phyloP scores from a whole-genome alignment of 495 filamentous ascomycete species.

The Platismatia glauca region DNA sequence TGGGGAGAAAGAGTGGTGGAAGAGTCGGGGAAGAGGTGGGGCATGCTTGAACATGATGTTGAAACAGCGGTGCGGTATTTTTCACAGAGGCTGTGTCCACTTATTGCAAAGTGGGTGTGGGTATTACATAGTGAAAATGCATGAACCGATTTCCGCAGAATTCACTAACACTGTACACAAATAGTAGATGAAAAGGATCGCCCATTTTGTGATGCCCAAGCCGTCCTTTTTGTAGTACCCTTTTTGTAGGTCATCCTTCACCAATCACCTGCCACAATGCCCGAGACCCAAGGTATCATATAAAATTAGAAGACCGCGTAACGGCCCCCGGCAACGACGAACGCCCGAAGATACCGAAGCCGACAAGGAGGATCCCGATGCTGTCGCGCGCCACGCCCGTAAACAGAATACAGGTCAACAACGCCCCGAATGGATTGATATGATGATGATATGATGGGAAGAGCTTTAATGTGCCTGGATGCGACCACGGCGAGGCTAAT shows the following conservation, averaged over 20 bases:
- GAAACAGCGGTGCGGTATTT: neutral
- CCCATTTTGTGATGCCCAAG: neutral
- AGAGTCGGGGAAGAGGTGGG: neutral
- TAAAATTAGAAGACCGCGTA: neutral
- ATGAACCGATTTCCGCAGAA: neutral
- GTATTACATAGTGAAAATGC: neutral
- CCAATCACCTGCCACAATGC: neutral
- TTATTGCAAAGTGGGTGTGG: too few relatives aligned
- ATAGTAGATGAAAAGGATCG: neutral
- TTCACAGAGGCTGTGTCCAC: neutral
- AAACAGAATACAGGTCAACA: neutral
- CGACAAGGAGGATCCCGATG: neutral
- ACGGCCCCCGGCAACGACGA: neutral
- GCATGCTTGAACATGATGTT: neutral
- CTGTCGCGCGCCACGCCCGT: neutral
- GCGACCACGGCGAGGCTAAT: neutral
- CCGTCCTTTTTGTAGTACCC: too few relatives aligned
- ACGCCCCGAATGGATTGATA: neutral
- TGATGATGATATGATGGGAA: neutral
- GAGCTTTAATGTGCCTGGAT: neutral
- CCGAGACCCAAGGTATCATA: neutral
- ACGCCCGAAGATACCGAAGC: neutral
- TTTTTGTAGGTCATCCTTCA: neutral
- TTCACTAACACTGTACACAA: neutral
- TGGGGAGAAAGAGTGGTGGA: neutral